phyloP scores from a whole-genome alignment of 192 early-diverging fungal genomes.

The Podila minutissima region DNA sequence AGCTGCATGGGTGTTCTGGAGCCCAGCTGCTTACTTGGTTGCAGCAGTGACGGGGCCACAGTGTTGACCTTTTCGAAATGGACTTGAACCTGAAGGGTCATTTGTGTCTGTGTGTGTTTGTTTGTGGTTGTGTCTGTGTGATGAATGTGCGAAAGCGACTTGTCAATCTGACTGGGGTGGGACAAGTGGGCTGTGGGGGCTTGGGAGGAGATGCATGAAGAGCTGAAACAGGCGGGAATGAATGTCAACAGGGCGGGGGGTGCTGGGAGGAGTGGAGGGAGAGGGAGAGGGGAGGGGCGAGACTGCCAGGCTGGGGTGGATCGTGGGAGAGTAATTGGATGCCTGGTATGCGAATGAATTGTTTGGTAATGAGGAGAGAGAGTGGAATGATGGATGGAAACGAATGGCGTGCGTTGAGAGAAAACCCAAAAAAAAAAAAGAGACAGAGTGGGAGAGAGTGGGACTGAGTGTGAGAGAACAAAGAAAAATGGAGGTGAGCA shows the following conservation, averaged over 20 bases:
- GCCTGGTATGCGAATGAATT: no score
- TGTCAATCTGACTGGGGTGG: not conserved
- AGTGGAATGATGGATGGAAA: not conserved
- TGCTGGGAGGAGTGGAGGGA: no score
- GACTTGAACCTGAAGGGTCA: not conserved
- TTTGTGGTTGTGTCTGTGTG: not conserved
- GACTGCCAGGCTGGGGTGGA: no score
- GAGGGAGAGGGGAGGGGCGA: no score
- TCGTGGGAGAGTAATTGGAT: no score
- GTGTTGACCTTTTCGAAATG: conserved; percentile 10
- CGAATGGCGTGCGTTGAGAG: not conserved
- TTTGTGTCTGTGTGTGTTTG: not conserved
- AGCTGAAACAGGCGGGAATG: no score
- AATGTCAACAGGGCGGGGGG: no score
- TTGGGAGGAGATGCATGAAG: no score
- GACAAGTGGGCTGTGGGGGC: no score
- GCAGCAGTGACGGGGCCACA: conserved; percentile 20
- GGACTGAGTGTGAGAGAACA: not conserved
- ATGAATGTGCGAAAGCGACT: not conserved
- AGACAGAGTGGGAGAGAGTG: not conserved
- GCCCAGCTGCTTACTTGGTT: conserved; percentile 19
- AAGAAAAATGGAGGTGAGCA: not conserved
- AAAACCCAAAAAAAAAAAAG: not conserved
- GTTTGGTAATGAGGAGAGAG: not conserved
- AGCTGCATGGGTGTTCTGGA: conserved; percentile 32